Conservation (phyloP, 345 rosid genomes). For the Cardamine occulta region DNA sequence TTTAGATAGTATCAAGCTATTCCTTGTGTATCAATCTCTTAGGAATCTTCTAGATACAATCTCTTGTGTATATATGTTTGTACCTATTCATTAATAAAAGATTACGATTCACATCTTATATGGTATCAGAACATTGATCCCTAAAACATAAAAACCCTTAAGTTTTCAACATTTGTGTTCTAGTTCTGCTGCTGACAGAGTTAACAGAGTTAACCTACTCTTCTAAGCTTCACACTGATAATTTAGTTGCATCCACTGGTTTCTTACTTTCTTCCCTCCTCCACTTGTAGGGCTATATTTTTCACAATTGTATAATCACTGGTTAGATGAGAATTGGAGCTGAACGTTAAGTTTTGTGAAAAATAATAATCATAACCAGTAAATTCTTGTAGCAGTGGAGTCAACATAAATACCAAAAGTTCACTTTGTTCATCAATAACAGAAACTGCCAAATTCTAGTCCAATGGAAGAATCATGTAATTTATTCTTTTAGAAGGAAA, state of each 20-base stretch:
- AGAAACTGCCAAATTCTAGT: conserved; percentile 4
- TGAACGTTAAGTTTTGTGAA: not conserved
- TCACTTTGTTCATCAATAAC: conserved; percentile 2
- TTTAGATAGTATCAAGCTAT: no score
- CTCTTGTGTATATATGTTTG: no score
- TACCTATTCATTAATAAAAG: no score
- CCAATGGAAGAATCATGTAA: conserved; percentile 24
- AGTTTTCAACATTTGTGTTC: not conserved
- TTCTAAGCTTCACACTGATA: conserved; percentile 30
- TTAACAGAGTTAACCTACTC: conserved; percentile 17
- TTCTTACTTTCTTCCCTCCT: not conserved
- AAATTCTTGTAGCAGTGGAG: not conserved
- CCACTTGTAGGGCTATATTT: conserved; percentile 14
- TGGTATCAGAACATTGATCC: no score
- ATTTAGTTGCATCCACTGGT: conserved; percentile 28
- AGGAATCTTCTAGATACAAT: no score
- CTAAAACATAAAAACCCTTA: no score
- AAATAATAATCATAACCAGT: not conserved
- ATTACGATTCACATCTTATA: no score
- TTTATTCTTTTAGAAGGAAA: not conserved
- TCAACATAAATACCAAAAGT: not conserved
- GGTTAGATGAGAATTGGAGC: not conserved
- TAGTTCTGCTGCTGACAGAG: conserved; percentile 8
- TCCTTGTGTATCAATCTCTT: no score
- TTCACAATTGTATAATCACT: not conserved